Evolutionary conservation across 305 asterid species (phyloP).

Genomic region (Solanum aculeatissimum): DNA sequence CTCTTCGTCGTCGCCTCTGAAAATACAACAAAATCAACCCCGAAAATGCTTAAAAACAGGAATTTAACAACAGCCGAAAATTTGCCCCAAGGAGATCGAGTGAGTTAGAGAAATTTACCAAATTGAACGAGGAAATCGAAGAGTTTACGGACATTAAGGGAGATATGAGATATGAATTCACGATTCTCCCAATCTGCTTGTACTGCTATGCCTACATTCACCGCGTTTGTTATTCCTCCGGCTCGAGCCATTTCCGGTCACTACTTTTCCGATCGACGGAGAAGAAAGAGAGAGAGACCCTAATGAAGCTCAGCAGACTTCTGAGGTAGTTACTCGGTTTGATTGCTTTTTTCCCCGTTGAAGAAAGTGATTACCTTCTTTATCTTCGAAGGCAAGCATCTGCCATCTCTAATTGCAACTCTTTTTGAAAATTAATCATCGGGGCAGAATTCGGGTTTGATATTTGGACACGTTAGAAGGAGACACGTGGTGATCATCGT

Average conservation of each 20-base stretch:
- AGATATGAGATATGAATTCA: slow-evolving; percentile 83
- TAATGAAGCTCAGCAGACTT: too few relatives aligned
- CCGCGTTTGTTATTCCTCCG: slow-evolving; percentile 86
- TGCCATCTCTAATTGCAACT: too few relatives aligned
- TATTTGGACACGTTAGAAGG: too few relatives aligned
- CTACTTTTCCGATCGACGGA: neutral
- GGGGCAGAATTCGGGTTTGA: too few relatives aligned
- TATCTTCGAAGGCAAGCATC: too few relatives aligned
- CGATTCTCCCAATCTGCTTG: slow-evolving; percentile 99
- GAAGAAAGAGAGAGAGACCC: too few relatives aligned
- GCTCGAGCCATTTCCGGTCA: slow-evolving; percentile 51
- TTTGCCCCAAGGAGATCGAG: neutral
- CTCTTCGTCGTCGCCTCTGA: slow-evolving; percentile 31
- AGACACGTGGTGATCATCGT: too few relatives aligned
- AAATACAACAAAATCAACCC: neutral
- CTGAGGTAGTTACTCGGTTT: too few relatives aligned
- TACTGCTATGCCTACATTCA: slow-evolving; percentile 89
- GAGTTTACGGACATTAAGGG: slow-evolving; percentile 85
- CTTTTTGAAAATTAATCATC: too few relatives aligned
- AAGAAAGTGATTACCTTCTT: too few relatives aligned
- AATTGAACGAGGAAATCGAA: slow-evolving; percentile 93
- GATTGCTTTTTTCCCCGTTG: too few relatives aligned
- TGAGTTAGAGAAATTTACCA: slow-evolving; percentile 25
- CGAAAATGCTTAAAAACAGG: neutral
- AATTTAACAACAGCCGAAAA: neutral